phyloP scores from a whole-genome alignment of 208 protist genomes.

The Porcisia hertigi region DNA sequence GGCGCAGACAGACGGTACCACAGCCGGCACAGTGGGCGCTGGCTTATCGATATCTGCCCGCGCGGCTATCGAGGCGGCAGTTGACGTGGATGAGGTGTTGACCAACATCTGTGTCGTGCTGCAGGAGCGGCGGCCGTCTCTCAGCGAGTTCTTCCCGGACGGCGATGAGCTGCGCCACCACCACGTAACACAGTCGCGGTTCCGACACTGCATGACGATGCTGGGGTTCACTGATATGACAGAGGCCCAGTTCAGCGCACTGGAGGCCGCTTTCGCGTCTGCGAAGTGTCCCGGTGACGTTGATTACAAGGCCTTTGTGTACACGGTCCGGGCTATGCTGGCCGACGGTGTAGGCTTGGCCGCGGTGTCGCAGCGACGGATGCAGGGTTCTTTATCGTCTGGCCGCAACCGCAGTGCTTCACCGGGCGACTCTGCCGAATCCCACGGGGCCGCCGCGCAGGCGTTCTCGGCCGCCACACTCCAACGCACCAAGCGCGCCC shows the following conservation, averaged over 20 bases:
- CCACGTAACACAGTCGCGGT: constrained; percentile 75
- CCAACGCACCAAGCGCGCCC: constrained; percentile 46
- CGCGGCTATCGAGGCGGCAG: constrained; percentile 12
- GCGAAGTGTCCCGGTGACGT: constrained; percentile 38
- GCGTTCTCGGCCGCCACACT: constrained; percentile 39
- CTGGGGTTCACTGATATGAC: constrained; percentile 60
- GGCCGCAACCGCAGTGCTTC: background rate
- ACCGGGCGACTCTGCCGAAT: background rate
- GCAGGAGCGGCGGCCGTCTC: constrained; percentile 64
- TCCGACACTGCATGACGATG: constrained; percentile 75
- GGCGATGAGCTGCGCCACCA: constrained; percentile 83
- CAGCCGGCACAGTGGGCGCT: background rate
- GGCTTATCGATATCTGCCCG: constrained; percentile 1
- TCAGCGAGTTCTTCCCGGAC: constrained; percentile 85
- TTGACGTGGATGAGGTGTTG: constrained; percentile 53
- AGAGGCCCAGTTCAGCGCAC: constrained; percentile 48
- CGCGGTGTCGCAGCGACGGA: constrained; percentile 50
- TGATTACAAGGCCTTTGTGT: constrained; percentile 73
- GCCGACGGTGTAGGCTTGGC: constrained; percentile 46
- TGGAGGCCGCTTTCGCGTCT: constrained; percentile 63
- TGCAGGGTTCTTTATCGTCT: constrained; percentile 5
- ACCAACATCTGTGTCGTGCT: constrained; percentile 61
- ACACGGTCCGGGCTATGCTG: constrained; percentile 52
- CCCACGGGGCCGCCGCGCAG: background rate
- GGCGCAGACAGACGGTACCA: background rate